Base-by-base conservation (phyloP, 1,284 basidiomycete genomes). In the Boletus mariae region DNA sequence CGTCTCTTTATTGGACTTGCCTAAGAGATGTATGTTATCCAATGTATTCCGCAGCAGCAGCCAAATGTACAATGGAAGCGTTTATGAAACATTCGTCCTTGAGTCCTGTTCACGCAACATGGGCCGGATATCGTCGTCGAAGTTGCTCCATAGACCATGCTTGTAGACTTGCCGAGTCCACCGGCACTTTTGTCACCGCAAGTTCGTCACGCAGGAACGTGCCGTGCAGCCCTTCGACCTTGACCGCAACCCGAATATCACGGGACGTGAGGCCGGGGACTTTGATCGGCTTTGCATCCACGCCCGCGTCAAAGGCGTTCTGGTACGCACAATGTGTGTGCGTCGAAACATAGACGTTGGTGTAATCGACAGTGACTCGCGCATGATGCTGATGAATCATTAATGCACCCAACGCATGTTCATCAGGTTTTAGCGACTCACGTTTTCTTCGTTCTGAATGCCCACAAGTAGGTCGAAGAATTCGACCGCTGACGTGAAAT, bases 201-300 rank as follows among this genome's bases (percentile, higher is more conserved):
- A 55, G 69, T 23, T 31, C 56, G 6, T 59, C 58, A 5, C 25
- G 42, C 50, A 70, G 51, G 49, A 68, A 69, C 17, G 4, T 49
- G 13, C 53, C 40, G 35, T 71, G 68, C 38, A 69, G 25, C 42
- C 29, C 38, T 51, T 68, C 66, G 9, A 62, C 51, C 25, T 42
- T 53, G 20, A 68, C 62, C 10, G 80, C 81, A 37, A 82, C 69
- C 34, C 80, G 78, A 38, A 83, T 55, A 59, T 85, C 83, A 45
- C 80, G 79, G 2, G 71, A 59, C 0, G 82, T 83, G 47, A 85
- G 69, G 1, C 76, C 77, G 0, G 75, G 70, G 17, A 66, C 49
- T 46, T 54, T 65, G 49, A 47, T 50, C n/a, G 59, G 49, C 23
- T 57, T 47, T 47, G 58, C 32, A 47, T 55, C 52, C 43, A 42